phyloP scores from a whole-genome alignment of 257 asterid genomes.

The Agastache rugosa region DNA sequence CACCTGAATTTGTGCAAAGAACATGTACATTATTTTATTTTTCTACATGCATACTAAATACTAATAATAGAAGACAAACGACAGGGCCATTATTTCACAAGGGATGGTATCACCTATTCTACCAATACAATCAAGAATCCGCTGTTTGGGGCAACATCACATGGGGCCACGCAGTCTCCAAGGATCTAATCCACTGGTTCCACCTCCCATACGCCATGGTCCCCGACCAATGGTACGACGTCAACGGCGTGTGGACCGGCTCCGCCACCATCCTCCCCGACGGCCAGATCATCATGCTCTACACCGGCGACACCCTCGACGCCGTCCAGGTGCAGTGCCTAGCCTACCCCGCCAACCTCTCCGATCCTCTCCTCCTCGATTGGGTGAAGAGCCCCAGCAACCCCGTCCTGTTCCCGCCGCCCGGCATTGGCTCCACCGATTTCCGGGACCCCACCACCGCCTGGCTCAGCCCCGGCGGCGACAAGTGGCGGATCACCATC shows the following conservation, averaged over 20 bases:
- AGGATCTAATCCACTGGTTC: slow-evolving; percentile 78
- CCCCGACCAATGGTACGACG: slow-evolving; percentile 73
- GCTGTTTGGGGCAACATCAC: slow-evolving; percentile 84
- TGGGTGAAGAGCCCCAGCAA: slow-evolving; percentile 75
- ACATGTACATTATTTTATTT: not conserved
- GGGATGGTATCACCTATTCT: slow-evolving; percentile 90
- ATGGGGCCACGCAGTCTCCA: slow-evolving; percentile 91
- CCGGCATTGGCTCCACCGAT: slow-evolving; percentile 65
- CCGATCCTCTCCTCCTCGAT: slow-evolving; percentile 74
- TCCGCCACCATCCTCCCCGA: slow-evolving; percentile 81
- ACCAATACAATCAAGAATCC: slow-evolving; percentile 83
- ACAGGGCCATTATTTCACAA: slow-evolving; percentile 79
- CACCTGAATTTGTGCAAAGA: not conserved
- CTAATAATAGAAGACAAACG: too few species aligned
- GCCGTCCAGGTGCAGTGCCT: slow-evolving; percentile 78
- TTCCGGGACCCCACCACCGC: slow-evolving; percentile 91
- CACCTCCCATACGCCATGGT: slow-evolving; percentile 73
- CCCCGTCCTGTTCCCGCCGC: slow-evolving; percentile 82
- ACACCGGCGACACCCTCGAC: slow-evolving; percentile 70
- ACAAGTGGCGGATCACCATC: slow-evolving; percentile 64
- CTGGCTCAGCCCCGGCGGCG: slow-evolving; percentile 64
- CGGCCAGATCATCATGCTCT: slow-evolving; percentile 70
- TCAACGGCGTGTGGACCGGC: slow-evolving; percentile 91
- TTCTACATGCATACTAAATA: too few species aligned
- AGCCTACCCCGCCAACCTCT: slow-evolving; percentile 74